Conservation (phyloP, 345 rosid species). For the Euclidium syriacum region DNA sequence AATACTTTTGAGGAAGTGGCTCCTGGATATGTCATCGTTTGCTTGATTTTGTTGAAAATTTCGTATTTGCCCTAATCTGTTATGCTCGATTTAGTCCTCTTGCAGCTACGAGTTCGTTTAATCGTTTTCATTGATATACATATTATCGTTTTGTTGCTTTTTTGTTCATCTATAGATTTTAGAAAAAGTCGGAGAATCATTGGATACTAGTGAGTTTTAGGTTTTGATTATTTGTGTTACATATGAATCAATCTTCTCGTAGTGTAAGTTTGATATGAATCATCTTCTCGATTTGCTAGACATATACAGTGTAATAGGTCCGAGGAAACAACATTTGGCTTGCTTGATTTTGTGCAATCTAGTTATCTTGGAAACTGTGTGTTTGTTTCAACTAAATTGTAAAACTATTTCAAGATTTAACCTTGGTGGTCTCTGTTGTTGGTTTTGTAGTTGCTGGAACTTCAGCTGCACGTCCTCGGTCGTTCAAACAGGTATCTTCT, state of each 20-base stretch:
- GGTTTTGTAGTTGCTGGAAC: conserved; percentile 76
- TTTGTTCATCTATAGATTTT: background rate
- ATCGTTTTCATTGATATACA: background rate
- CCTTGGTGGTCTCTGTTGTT: background rate
- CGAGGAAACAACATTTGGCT: no score
- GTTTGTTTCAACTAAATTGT: no score
- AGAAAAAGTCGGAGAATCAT: background rate
- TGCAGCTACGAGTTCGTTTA: background rate
- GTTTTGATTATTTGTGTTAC: no score
- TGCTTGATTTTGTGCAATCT: background rate
- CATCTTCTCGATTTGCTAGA: no score
- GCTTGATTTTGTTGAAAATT: background rate
- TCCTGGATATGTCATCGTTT: background rate
- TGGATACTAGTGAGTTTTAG: background rate
- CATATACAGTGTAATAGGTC: no score
- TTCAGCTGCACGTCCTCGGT: conserved; percentile 68
- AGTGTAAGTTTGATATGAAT: no score
- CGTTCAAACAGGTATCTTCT: conserved; percentile 65
- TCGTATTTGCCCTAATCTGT: background rate
- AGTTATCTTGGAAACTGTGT: no score
- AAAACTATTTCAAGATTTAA: no score
- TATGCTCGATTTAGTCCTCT: background rate
- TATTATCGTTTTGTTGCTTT: background rate
- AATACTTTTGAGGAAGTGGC: no score
- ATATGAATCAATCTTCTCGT: no score